Evolutionary conservation across 371 early-diverging fungal species (phyloP).

Genomic region (Mucor sp.): DNA sequence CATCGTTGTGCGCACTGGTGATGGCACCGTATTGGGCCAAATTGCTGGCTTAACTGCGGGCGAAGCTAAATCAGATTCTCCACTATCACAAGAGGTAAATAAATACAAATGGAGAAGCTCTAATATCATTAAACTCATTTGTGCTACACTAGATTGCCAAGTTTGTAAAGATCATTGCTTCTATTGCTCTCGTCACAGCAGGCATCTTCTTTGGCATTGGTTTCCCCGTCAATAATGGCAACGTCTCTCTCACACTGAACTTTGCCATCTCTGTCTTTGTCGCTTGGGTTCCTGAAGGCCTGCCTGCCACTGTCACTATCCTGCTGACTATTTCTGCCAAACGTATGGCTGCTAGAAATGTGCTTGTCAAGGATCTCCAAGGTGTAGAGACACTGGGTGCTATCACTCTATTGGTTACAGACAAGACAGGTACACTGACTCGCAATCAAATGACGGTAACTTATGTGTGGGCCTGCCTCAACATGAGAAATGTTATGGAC

Average conservation of each 20-base stretch:
- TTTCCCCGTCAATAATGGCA: conserved; percentile 54
- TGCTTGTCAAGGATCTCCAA: conserved; percentile 92
- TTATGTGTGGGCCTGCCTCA: conserved; percentile 79
- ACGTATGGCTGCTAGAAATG: conserved; percentile 86
- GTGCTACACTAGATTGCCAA: conserved; percentile 52
- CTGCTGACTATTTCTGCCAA: conserved; percentile 93
- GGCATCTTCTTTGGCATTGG: conserved; percentile 85
- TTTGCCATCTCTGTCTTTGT: conserved; percentile 91
- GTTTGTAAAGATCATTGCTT: conserved; percentile 87
- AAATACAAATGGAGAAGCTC: neutral
- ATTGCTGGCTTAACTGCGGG: conserved; percentile 87
- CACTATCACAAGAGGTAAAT: conserved; percentile 62
- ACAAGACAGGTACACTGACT: conserved; percentile 96
- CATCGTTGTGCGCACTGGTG: conserved; percentile 91
- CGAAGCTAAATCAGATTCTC: conserved; percentile 71
- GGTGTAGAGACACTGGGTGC: conserved; percentile 96
- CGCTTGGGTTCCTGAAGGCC: conserved; percentile 90
- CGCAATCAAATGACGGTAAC: conserved; percentile 95
- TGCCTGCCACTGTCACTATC: conserved; percentile 90
- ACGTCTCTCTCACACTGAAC: conserved; percentile 71
- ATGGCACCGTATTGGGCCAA: conserved; percentile 91
- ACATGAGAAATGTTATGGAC: conserved; percentile 62
- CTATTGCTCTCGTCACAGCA: conserved; percentile 75
- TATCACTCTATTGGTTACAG: conserved; percentile 92
- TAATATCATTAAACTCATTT: neutral